Evolutionary conservation across 495 filamentous ascomycete genomes (phyloP), one percentile per base, ranked within the genome.

Genomic region (Corynascus novoguineensis): DNA sequence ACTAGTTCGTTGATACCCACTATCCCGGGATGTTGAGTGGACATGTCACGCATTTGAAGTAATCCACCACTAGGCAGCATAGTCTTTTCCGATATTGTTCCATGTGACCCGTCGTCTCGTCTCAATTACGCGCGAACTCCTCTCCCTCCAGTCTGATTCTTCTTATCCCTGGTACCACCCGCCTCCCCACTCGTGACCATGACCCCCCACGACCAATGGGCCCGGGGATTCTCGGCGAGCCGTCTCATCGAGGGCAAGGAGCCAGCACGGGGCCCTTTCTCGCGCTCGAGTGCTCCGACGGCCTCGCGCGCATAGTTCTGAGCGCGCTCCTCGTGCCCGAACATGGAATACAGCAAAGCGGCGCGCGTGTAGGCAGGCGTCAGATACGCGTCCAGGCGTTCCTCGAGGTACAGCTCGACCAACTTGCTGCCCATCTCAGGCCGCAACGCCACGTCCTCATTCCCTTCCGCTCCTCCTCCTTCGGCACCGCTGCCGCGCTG

Each of bases 311-410:
- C 75, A 56, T 69, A 74, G 46, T 62, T 56, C 3, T 34, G 55
- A 8, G 73, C 65, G 57, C 64, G 62, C n/a, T 60, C 62, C 50
- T 72, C 70, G 41, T 69, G 53, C 21, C 70, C 75, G 54, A 74
- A 73, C 32, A 75, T 67, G n/a, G 69, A 65, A 38, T 65, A 71
- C 41, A 76, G 68, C 14, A 78, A 59, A 40, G 75, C 75, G 5
- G 74, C 75, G 7, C 70, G 57, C 4, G 71, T 73, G 51, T 75
- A 72, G 4, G 66, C 69, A 9, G 64, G 65, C 5, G 67, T 71
- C 12, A 76, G 57, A 31, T 73, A 70, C 8, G 64, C 61, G n/a
- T 71, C 52, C 9, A 78, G 56, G 19, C 64, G 37, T 41, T 78
- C 75, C 21, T 61, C 52, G 17, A 64, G 57, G 50, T 74, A 74